Percentiles rank a stretch among this genome's conserved stretches.
Evolutionary conservation across 352 stramenopile genomes (phyloP).

Genomic region (Globisporangium cylindrosporum): DNA sequence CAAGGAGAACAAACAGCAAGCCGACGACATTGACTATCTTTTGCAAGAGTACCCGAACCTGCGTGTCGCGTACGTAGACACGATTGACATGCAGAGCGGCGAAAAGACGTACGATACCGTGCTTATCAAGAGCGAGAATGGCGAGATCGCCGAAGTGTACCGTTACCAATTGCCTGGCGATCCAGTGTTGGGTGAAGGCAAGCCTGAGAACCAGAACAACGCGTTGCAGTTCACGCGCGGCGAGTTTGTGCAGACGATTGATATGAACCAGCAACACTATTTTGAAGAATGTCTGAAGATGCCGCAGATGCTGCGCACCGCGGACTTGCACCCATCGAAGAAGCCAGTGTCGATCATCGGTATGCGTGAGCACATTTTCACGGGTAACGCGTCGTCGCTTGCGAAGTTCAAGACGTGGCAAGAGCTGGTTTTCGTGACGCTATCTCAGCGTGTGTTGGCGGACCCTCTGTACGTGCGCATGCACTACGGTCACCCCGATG

Average conservation of each 20-base stretch:
- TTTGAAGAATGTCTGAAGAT: conserved; percentile 88
- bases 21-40: conserved; percentile 81
- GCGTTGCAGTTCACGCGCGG: conserved; percentile 73
- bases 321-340: conserved; percentile 61
- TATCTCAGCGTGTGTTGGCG: conserved; percentile 77
- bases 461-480: conserved; percentile 74
- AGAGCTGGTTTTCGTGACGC: conserved; percentile 81
- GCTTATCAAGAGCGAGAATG: conserved; percentile 75
- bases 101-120: conserved; percentile 65
- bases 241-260: conserved; percentile 86
- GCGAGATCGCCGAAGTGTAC: conserved; percentile 79
- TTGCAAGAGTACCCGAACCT: conserved; percentile 79
- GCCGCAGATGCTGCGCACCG: conserved; percentile 71
- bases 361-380: conserved; percentile 89
- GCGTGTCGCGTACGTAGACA: conserved; percentile 84
- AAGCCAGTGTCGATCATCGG: conserved; percentile 80
- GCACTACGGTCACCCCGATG: conserved; percentile 84
- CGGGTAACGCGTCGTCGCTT: conserved; percentile 76
- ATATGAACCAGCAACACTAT: conserved; percentile 89
- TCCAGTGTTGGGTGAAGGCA: conserved; percentile 78
- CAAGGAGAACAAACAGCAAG: conserved; percentile 57
- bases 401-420: conserved; percentile 87
- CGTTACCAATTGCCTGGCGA: conserved; percentile 79
- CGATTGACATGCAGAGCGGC: conserved; percentile 30
- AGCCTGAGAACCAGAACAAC: conserved; percentile 88